Evolutionary conservation across 192 early-diverging fungal species (phyloP), one percentile per base, ranked within the genome.

Genomic region (Umbelopsis vinacea): DNA sequence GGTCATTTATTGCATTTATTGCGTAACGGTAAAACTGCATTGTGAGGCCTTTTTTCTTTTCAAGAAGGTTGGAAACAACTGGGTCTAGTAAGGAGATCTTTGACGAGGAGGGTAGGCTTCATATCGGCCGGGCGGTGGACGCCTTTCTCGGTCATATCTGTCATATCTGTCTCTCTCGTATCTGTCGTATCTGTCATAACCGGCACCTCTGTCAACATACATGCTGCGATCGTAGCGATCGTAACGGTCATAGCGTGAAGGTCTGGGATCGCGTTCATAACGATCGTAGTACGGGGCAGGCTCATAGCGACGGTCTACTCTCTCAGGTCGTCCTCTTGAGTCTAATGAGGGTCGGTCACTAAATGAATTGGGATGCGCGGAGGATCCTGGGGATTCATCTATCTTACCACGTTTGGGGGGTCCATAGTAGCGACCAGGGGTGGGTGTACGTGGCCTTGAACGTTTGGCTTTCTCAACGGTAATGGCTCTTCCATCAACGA

Each of bases 401-500:
- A 17, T 60, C 35, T 71, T 79, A 67, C 83, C 76, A 60, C 89
- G 76, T 67, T 91, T 91, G 54, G 90, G 90, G 45, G 92, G 91
- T 23, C 92, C 92, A 75, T 86, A 85, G 82, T 94, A 94, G 24
- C 85, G 86, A 17, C 92, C 92, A 53, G 92, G 92, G 52, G 92
- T 94, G 37, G 92, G 92, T 26, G 91, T 90, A 66, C 92, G 81
- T 7, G 92, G 85, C 53, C 87, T 74, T 47, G 80, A 75, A 48
- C 92, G 83, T 67, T 88, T 89, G 45, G 92, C 92, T 83, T 80
- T 89, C 69, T 93, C 90, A 54, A 98, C 94, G 57, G 90, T 89
- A 77, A 98, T 85, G n/a, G 81, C 71, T 63, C 96, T 93, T 35
- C 92, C 95, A 72, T 94, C 89, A 47, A 96, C 80, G 53, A 92